phyloP scores from a whole-genome alignment of 441 rosid species.

The Codiaeum variegatum region DNA sequence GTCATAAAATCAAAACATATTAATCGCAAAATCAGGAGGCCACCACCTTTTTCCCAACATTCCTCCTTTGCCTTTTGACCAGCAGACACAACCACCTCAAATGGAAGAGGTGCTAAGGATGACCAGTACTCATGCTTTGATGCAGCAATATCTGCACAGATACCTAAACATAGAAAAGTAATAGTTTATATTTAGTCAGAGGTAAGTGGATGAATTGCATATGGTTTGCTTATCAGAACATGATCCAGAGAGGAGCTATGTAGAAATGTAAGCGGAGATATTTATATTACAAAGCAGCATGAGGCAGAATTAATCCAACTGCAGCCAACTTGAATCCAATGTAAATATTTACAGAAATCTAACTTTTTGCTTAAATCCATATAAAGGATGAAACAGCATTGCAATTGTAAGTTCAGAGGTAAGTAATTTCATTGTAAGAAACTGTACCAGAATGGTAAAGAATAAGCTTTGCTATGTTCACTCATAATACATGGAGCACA shows the following conservation, averaged over 20 bases:
- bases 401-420: neutral
- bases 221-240: conserved; percentile 1
- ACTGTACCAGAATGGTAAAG: neutral
- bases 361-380: neutral
- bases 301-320: neutral
- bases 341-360: neutral
- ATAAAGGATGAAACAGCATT: neutral
- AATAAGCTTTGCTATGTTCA: neutral
- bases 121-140: conserved; percentile 89
- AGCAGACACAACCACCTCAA: conserved; percentile 88
- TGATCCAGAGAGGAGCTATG: neutral
- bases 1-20: neutral
- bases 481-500: conserved; percentile 10
- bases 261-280: neutral
- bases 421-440: conserved; percentile 1
- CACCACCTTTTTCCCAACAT: conserved; percentile 73
- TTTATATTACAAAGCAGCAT: neutral
- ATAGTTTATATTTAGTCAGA: conserved; percentile 5
- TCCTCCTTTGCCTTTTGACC: conserved; percentile 93
- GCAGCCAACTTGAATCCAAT: neutral
- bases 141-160: conserved; percentile 76
- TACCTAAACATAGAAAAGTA: conserved; percentile 43
- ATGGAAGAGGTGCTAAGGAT: conserved; percentile 93
- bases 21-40: conserved; percentile 21
- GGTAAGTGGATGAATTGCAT: conserved; percentile 11